Base-by-base conservation (phyloP, 805 yeast genomes). In the Metschnikowia dekortorum region DNA sequence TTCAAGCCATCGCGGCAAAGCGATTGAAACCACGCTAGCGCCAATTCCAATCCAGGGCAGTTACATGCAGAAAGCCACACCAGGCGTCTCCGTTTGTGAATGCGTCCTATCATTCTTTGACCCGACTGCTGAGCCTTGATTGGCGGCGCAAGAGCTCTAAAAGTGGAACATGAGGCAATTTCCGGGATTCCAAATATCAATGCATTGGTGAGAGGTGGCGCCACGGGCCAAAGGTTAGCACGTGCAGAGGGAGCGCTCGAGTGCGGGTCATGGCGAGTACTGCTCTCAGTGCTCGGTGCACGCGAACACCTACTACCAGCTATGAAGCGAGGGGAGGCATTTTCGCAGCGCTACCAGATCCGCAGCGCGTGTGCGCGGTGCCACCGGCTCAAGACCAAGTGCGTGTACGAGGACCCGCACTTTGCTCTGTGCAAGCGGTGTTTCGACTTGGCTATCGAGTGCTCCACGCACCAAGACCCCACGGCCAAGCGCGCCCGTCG, bases 341-440 rank as follows among this genome's bases (percentile, higher is more conserved):
- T 78, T 61, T 69, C 79, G 6, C 63, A 59, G 32, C 70, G 69
- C 47, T 79, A 80, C 71, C 61, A 81, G 49, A 73, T 76, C 49
- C 55, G 70, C 31, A 64, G 79, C 46, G 82, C 83, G 1, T 80
- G 84, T 64, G 83, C 83, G 4, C 62, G 84, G 51, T 80, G 84
- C 54, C 79, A 78, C 51, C 59, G 83, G 30, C 64, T 79, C 18
- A 79, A 79, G 56, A 75, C 76, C 76, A 68, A 77, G 56, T 80
- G 84, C 61, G 71, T 73, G 2, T 80, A 71, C 58, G 76, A 75
- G 32, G 75, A 76, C 53, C 82, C 81, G 1, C 54, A 61, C 14
- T 70, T 63, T 53, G 62, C 61, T 32, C 60, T 78, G 14, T 80
- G 84, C 60, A 67, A 68, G 36, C 56, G 82, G 47, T 80, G 83